A percentile compares a stretch with the other conserved stretches of the same genome.
Evolutionary conservation across 306 rosid species (phyloP).

Genomic region (Datisca glomerata): DNA sequence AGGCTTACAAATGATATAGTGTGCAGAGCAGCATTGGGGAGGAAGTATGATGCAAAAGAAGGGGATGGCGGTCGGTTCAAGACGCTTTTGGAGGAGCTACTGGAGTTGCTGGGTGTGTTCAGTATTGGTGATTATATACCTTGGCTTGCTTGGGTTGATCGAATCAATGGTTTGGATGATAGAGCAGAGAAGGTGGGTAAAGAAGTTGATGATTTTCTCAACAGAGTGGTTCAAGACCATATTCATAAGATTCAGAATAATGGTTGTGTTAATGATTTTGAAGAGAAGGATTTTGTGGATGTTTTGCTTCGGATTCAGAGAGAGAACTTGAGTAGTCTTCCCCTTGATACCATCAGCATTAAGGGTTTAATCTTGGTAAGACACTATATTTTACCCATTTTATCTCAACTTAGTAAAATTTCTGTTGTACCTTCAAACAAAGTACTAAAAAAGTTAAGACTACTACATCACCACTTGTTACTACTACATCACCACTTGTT

Average conservation of each 20-base stretch:
- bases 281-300: slow-evolving; percentile 28
- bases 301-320: slow-evolving; percentile 28
- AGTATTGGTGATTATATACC: slow-evolving; percentile 36
- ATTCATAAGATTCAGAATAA: not conserved
- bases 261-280: not conserved
- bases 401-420: too few relatives aligned
- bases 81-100: slow-evolving; percentile 17
- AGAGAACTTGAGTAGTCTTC: slow-evolving; percentile 18
- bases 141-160: slow-evolving; percentile 30
- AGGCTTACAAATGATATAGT: too few relatives aligned
- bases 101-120: slow-evolving; percentile 20
- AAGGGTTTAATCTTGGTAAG: slow-evolving; percentile 42
- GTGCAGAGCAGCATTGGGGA: slow-evolving; percentile 39
- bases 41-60: slow-evolving; percentile 20
- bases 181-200: slow-evolving; percentile 20
- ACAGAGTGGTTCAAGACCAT: slow-evolving; percentile 31
- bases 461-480: too few relatives aligned
- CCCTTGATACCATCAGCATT: slow-evolving; percentile 23
- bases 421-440: too few relatives aligned
- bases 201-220: slow-evolving; percentile 27
- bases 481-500: too few relatives aligned
- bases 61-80: slow-evolving; percentile 13
- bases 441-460: too few relatives aligned
- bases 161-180: slow-evolving; percentile 22
- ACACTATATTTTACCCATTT: too few relatives aligned